Evolutionary conservation across 2,329 filamentous ascomycete species (phyloP), one percentile per base, ranked within the genome.

Genomic region (Bisporella sp.): DNA sequence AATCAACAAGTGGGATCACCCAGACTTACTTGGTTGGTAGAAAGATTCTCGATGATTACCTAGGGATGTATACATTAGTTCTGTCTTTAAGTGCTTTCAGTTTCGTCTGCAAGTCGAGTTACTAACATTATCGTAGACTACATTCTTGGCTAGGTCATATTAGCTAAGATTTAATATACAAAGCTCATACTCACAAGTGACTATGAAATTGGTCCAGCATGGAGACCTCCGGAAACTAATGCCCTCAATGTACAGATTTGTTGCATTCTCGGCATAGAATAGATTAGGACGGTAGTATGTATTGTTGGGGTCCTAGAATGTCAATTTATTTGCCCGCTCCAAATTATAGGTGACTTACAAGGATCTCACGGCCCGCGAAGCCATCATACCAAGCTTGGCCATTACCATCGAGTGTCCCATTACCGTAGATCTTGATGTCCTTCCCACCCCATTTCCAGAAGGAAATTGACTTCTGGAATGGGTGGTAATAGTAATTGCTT

Each of bases 371-470:
- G 21, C 21, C 21, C 3, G 79, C 78, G 57, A 81, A 84, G 11
- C 59, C 40, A 48, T 66, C 64, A 59, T 85, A 85, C 78, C 79
- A 83, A 5, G 72, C 71, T 58, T 84, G 81, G 0, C 81, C 81
- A 53, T 82, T 82, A 12, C 84, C 84, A 59, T 86, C 75, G 6
- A 85, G 65, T 7, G 73, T 79, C 41, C 80, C 79, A 12, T 77
- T 79, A 0, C 84, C 85, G 54, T 84, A 87, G 43, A 88, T 74
- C 51, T 85, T 82, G 8, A 88, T 78, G 65, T 79, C 81, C 21
- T 75, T 69, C 32, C 84, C 84, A 39, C 83, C 82, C 37, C 84
- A 73, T 61, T 82, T 76, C 73, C 82, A 86, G 71, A 86, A 85
- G 1, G 79, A 79, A 1, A 78, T 82, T 5, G 77, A 75, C 54